Conservation (phyloP, 805 yeast species). For the Starmerella kuoi region DNA sequence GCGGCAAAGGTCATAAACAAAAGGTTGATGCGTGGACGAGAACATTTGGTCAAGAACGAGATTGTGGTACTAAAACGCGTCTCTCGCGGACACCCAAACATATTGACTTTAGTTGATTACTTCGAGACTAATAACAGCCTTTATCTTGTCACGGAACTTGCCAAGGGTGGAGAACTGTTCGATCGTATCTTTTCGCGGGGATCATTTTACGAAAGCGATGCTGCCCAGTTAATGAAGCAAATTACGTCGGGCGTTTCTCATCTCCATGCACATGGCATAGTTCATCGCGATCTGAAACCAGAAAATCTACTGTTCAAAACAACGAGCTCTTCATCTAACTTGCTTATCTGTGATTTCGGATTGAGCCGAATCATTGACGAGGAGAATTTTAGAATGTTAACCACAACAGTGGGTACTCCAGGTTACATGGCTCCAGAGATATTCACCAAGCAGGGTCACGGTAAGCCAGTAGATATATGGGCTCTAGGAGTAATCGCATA, state of each 20-base stretch:
- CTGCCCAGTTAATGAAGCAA: constrained; percentile 38
- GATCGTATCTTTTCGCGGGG: constrained; percentile 42
- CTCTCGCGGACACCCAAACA: constrained; percentile 40
- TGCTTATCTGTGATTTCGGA: constrained; percentile 53
- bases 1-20: constrained; percentile 47
- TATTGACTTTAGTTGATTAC: constrained; percentile 52
- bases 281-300: constrained; percentile 63
- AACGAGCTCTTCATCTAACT: constrained; percentile 31
- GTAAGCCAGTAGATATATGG: constrained; percentile 57
- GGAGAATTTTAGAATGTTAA: constrained; percentile 30
- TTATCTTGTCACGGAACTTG: constrained; percentile 52
- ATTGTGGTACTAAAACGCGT: constrained; percentile 42
- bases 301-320: constrained; percentile 49
- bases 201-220: constrained; percentile 38
- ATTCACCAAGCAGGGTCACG: constrained; percentile 41
- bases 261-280: constrained; percentile 46
- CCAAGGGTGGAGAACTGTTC: constrained; percentile 57
- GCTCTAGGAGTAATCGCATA: constrained; percentile 62
- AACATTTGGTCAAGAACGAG: constrained; percentile 48
- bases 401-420: constrained; percentile 53
- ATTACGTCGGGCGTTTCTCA: constrained; percentile 45
- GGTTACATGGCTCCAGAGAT: constrained; percentile 71
- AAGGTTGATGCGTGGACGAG: constrained; percentile 41
- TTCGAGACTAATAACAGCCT: constrained; percentile 51
- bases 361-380: constrained; percentile 41